These are phyloP conservation scores for Amborella trichopoda DNA, from an alignment of 164 flowering plant species.

Conservation along the genomic window DNA sequence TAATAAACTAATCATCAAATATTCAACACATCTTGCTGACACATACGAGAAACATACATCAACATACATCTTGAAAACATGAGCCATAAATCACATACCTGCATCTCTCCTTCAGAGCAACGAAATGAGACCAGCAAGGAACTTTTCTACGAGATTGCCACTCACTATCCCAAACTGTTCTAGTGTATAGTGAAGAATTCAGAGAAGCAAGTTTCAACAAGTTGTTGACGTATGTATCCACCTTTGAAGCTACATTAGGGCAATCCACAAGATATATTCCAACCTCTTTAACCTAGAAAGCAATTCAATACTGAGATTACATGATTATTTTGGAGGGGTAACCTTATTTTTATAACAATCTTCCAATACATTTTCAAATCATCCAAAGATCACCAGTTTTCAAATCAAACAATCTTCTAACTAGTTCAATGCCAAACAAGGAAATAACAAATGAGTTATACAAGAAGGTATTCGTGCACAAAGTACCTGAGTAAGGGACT, in stretches of 20 bases:
- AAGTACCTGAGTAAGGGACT: slow-evolving; percentile 85
- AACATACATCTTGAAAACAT: too few relatives aligned
- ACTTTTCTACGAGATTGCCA: slow-evolving; percentile 70
- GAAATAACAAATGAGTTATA: too few relatives aligned
- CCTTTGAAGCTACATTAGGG: slow-evolving; percentile 44
- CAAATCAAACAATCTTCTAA: too few relatives aligned
- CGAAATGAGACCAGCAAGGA: slow-evolving; percentile 97
- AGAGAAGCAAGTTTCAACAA: slow-evolving; percentile 68
- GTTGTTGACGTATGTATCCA: slow-evolving; percentile 55
- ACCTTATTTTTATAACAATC: too few relatives aligned
- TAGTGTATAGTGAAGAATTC: slow-evolving; percentile 51
- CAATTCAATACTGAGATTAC: not conserved
- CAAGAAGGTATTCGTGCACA: too few relatives aligned
- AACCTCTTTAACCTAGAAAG: slow-evolving; percentile 82
- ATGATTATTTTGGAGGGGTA: too few relatives aligned
- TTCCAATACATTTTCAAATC: too few relatives aligned
- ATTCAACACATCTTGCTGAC: too few relatives aligned
- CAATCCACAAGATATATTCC: slow-evolving; percentile 78
- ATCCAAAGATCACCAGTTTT: too few relatives aligned
- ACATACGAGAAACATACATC: too few relatives aligned
- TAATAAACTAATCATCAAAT: not conserved
- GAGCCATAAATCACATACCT: slow-evolving; percentile 34
- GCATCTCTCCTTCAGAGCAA: slow-evolving; percentile 41
- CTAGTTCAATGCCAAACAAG: too few relatives aligned
- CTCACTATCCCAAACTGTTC: slow-evolving; percentile 49